These are phyloP conservation scores for Penicillium herquei DNA, from an alignment of 495 filamentous ascomycete genomes.

Conservation along the genomic window DNA sequence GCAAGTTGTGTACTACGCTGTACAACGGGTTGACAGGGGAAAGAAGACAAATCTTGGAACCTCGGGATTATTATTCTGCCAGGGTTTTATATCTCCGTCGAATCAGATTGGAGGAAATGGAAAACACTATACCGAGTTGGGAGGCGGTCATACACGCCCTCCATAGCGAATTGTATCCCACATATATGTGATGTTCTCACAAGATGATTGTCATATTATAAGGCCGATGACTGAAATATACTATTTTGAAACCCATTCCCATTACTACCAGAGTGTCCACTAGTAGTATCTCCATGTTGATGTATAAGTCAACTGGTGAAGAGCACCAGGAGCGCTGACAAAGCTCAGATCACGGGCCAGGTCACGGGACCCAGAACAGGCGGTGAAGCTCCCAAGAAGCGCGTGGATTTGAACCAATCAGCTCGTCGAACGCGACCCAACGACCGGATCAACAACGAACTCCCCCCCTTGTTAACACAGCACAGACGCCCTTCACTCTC, in stretches of 20 bases:
- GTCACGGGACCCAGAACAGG: conserved; percentile 19
- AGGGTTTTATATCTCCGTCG: background rate
- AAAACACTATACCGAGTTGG: background rate
- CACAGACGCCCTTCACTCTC: conserved; percentile 29
- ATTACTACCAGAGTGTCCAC: too few relatives aligned
- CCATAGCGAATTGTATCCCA: too few relatives aligned
- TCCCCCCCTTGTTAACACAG: conserved; percentile 26
- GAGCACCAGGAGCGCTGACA: too few relatives aligned
- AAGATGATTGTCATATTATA: too few relatives aligned
- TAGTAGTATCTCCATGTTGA: too few relatives aligned
- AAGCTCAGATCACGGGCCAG: too few relatives aligned
- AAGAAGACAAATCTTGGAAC: too few relatives aligned
- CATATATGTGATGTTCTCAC: too few relatives aligned
- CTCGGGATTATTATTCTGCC: background rate
- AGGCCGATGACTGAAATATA: too few relatives aligned
- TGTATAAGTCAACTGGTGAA: too few relatives aligned
- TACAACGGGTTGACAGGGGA: too few relatives aligned
- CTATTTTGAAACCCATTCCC: too few relatives aligned
- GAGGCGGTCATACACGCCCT: background rate
- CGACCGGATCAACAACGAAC: conserved; percentile 40
- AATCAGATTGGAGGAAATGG: background rate
- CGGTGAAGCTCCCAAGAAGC: conserved; percentile 24
- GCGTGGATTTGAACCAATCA: conserved; percentile 32
- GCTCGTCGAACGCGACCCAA: conserved; percentile 39
- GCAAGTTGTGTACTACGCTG: background rate